Percentiles rank a stretch among this genome's conserved stretches.
phyloP scores from a whole-genome alignment of 495 filamentous ascomycete genomes.

The Xylaria intraflava region DNA sequence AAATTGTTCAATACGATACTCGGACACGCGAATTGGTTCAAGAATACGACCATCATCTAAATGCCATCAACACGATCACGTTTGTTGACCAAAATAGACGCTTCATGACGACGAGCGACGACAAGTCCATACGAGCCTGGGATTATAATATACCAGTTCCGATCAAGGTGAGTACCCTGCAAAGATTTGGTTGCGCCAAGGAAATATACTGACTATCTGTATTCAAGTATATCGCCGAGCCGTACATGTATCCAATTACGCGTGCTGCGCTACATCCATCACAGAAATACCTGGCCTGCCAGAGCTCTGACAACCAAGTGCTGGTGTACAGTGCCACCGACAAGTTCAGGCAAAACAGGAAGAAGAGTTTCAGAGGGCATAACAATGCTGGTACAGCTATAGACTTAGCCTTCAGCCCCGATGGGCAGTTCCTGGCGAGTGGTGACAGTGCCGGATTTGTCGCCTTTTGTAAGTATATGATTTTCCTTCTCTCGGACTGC shows the following conservation, averaged over 20 bases:
- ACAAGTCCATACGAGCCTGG: conserved; percentile 93
- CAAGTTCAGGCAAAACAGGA: conserved; percentile 93
- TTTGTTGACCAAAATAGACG: conserved; percentile 92
- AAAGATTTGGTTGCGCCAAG: neutral
- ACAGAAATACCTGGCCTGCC: conserved; percentile 88
- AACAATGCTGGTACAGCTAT: conserved; percentile 93
- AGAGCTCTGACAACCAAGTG: conserved; percentile 90
- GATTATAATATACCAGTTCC: conserved; percentile 92
- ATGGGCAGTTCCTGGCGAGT: conserved; percentile 77
- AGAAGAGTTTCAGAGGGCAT: conserved; percentile 92
- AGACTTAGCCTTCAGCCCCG: conserved; percentile 80
- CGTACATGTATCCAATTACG: conserved; percentile 91
- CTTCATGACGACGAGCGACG: conserved; percentile 96
- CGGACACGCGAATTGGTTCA: conserved; percentile 74
- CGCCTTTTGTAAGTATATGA: conserved; percentile 61
- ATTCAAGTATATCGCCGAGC: conserved; percentile 76
- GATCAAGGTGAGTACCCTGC: conserved; percentile 23
- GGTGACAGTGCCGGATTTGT: conserved; percentile 84
- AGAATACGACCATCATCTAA: conserved; percentile 97
- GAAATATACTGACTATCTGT: neutral
- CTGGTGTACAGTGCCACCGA: conserved; percentile 89
- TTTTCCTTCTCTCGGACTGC: neutral
- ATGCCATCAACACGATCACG: conserved; percentile 94
- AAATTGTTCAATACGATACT: conserved; percentile 96
- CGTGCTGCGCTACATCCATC: conserved; percentile 75